Evolutionary conservation across 768 basidiomycete species (phyloP), one percentile per base, ranked within the genome.

Genomic region (Naganishia onofrii): DNA sequence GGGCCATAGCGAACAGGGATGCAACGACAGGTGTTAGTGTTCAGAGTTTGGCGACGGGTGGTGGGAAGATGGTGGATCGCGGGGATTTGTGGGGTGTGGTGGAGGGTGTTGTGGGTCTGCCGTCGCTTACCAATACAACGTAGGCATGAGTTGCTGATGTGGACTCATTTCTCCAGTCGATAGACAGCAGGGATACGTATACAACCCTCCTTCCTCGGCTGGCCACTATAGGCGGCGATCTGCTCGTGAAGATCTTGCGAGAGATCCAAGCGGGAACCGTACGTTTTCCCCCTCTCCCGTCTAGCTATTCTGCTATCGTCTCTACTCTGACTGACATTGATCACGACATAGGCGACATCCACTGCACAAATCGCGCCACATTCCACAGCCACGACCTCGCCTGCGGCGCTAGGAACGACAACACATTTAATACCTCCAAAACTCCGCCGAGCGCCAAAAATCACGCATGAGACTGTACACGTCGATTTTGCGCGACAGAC

Each of bases 21-120:
- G 76, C 75, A 6, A 84, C 86, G 71, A 91, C 90, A 0, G 93
- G 92, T 0, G 92, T 95, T 0, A 90, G 87, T 70, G 84, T 97
- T 0, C 79, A 81, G 66, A 73, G 74, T 32, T 66, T 82, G 26
- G 75, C 2, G 87, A 89, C 70, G 85, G 71, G 91, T 91, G 88
- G 83, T 87, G 66, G 87, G 88, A 74, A 82, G 83, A 70, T 58
- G 58, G 88, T 93, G 48, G 93, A 95, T 79, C 85, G 87, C 0
- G 93, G 93, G 7, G 83, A 85, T 17, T 83, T 96, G 26, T 91
- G 88, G 85, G 88, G 73, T 7, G 51, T 82, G 0, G 79, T 78
- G 48, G 74, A 78, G 28, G 82, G 79, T 56, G 80, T 87, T 80
- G 92, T 93, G 71, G 76, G 86, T 81, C 12, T 28, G 12, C 36